A percentile compares a stretch with the other conserved stretches of the same genome.
phyloP scores from a whole-genome alignment of 2,329 filamentous ascomycete species.

The Stylonectria norvegica region DNA sequence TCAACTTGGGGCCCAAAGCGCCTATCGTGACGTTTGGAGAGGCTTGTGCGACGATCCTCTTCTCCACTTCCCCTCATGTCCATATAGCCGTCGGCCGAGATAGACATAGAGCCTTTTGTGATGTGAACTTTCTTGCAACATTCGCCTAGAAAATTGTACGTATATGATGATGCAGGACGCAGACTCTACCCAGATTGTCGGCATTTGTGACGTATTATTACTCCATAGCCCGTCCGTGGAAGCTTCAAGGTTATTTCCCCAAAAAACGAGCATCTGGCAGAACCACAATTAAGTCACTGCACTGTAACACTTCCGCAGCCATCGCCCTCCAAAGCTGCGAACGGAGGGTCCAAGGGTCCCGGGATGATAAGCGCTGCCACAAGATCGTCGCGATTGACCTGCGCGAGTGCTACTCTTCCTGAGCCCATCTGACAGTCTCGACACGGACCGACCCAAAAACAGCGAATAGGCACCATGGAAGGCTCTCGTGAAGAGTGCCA shows the following conservation, averaged over 20 bases:
- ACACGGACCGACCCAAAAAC: slow-evolving; percentile 13
- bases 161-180: too few relatives aligned
- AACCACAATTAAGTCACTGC: too few relatives aligned
- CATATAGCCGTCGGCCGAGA: slow-evolving; percentile 1
- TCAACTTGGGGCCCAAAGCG: too few relatives aligned
- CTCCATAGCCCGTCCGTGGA: too few relatives aligned
- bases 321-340: slow-evolving; percentile 16
- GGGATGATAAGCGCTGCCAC: slow-evolving; percentile 16
- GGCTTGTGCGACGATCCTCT: slow-evolving; percentile 17
- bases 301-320: too few relatives aligned
- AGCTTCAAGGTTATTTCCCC: too few relatives aligned
- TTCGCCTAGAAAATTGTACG: too few relatives aligned
- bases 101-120: too few relatives aligned
- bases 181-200: too few relatives aligned
- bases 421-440: slow-evolving; percentile 8
- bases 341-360: slow-evolving; percentile 12
- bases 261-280: too few relatives aligned
- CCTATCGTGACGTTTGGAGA: slow-evolving; percentile 20
- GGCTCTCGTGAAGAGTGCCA: slow-evolving; percentile 9
- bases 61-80: slow-evolving; percentile 27
- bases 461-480: slow-evolving; percentile 20
- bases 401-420: slow-evolving; percentile 9
- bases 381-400: slow-evolving; percentile 17
- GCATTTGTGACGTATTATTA: too few relatives aligned
- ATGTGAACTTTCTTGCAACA: too few relatives aligned